Conservation (phyloP, 2,329 filamentous ascomycete species). For the Gnomoniopsis sp. region DNA sequence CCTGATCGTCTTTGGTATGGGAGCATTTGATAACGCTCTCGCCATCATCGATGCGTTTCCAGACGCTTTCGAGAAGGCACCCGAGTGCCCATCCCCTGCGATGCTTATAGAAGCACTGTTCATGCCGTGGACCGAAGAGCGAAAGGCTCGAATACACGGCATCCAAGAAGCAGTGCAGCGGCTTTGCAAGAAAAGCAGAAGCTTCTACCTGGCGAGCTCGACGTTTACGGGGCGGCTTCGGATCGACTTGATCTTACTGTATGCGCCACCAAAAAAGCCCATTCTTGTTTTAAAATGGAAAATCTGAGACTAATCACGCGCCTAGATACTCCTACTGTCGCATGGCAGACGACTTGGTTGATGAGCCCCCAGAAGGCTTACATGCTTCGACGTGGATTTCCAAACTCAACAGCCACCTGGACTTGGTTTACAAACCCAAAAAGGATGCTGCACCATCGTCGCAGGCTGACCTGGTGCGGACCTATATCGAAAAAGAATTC, state of each 20-base stretch:
- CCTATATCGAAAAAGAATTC: constrained; percentile 46
- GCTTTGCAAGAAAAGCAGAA: constrained; percentile 63
- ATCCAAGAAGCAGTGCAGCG: constrained; percentile 56
- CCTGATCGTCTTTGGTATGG: constrained; percentile 65
- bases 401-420: constrained; percentile 55
- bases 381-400: constrained; percentile 57
- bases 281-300: not conserved
- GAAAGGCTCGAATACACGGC: constrained; percentile 54
- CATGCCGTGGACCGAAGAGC: constrained; percentile 44
- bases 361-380: constrained; percentile 51
- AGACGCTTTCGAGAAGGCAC: constrained; percentile 47
- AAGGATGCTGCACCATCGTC: constrained; percentile 23
- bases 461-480: constrained; percentile 10
- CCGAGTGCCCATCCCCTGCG: constrained; percentile 44
- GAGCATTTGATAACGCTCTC: constrained; percentile 67
- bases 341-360: constrained; percentile 70
- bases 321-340: constrained; percentile 68
- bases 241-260: constrained; percentile 64
- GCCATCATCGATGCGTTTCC: constrained; percentile 64
- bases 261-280: constrained; percentile 22
- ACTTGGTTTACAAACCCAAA: constrained; percentile 43
- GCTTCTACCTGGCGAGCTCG: constrained; percentile 70
- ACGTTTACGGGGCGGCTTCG: constrained; percentile 66
- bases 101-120: constrained; percentile 51
- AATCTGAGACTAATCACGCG: constrained; percentile 10